phyloP scores from a whole-genome alignment of 495 filamentous ascomycete species.

The Podospora anserina region DNA sequence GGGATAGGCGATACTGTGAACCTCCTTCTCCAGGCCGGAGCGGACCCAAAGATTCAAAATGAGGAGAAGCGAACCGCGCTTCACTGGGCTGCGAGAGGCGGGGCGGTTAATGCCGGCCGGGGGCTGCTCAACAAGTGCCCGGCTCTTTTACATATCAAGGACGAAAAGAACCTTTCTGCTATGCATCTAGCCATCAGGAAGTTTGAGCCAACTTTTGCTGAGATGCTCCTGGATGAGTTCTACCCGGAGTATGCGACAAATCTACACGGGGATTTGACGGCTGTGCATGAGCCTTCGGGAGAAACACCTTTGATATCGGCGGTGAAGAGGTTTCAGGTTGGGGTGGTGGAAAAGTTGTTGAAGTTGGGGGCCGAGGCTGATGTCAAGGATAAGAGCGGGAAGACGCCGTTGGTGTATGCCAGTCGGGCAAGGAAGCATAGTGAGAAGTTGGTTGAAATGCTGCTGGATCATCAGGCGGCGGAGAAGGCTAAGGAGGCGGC shows the following conservation, averaged over 20 bases:
- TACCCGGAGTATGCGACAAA: not conserved
- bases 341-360: not conserved
- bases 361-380: not conserved
- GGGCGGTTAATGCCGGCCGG: not conserved
- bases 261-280: not conserved
- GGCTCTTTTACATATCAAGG: not conserved
- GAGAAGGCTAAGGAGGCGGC: not conserved
- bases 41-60: not conserved
- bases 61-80: not conserved
- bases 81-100: not conserved
- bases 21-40: not conserved
- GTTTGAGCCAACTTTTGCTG: not conserved
- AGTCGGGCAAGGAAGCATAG: not conserved
- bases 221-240: constrained; percentile 1
- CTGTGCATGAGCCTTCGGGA: not conserved
- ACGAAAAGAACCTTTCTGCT: not conserved
- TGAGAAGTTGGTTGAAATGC: not conserved
- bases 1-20: not conserved
- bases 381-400: not conserved
- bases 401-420: not conserved
- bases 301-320: not conserved
- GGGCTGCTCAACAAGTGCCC: not conserved
- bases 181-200: not conserved
- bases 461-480: not conserved
- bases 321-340: not conserved